Evolutionary conservation across 192 early-diverging fungal species (phyloP).

Genomic region (Coemansia sp.): DNA sequence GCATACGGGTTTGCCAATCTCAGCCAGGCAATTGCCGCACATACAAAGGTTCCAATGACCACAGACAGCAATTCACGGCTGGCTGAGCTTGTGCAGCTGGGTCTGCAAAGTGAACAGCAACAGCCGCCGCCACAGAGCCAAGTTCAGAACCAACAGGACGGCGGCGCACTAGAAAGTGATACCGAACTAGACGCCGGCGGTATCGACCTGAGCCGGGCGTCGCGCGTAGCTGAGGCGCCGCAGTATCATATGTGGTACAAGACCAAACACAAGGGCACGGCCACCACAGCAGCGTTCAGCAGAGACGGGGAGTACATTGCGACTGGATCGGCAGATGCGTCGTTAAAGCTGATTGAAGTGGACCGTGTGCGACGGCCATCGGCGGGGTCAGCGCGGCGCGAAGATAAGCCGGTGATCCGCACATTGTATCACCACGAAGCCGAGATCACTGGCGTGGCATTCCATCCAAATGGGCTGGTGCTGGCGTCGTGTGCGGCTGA

Average conservation of each 20-base stretch:
- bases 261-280: slow-evolving; percentile 74
- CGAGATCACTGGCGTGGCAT: slow-evolving; percentile 79
- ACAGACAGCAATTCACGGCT: slow-evolving; percentile 62
- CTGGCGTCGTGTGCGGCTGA: slow-evolving; percentile 87
- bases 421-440: slow-evolving; percentile 86
- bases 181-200: slow-evolving; percentile 11
- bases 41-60: slow-evolving; percentile 64
- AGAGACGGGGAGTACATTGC: slow-evolving; percentile 78
- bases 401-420: slow-evolving; percentile 84
- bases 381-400: slow-evolving; percentile 60
- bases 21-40: slow-evolving; percentile 61
- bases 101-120: slow-evolving; percentile 58
- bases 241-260: slow-evolving; percentile 68
- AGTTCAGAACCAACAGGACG: slow-evolving; percentile 1
- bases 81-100: slow-evolving; percentile 63
- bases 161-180: slow-evolving; percentile 17
- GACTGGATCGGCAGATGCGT: slow-evolving; percentile 83
- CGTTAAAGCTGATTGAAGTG: slow-evolving; percentile 89
- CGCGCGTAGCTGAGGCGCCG: slow-evolving; percentile 27
- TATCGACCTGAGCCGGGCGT: slow-evolving; percentile 20
- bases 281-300: slow-evolving; percentile 65
- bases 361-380: slow-evolving; percentile 65
- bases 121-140: neutral
- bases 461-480: slow-evolving; percentile 91
- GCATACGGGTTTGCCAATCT: slow-evolving; percentile 59